Percentiles rank a stretch among this genome's conserved stretches.
phyloP scores from a whole-genome alignment of 257 asterid species.

The Schizonepeta tenuifolia region DNA sequence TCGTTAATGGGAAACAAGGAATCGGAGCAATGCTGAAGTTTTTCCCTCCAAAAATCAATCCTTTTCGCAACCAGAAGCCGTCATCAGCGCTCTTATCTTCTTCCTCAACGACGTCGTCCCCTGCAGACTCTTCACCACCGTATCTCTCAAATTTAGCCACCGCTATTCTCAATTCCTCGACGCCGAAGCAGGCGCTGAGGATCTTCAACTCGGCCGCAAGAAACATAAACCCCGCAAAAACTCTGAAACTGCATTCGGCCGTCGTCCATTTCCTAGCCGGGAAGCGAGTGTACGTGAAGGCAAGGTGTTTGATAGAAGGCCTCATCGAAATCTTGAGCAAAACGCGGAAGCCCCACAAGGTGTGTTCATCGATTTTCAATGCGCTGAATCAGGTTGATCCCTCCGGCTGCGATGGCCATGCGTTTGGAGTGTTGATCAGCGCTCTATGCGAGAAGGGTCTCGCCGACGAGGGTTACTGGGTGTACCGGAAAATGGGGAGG shows the following conservation, averaged over 20 bases:
- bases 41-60: slow-evolving; percentile 40
- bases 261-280: slow-evolving; percentile 37
- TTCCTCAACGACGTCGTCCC: slow-evolving; percentile 29
- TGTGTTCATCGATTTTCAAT: slow-evolving; percentile 59
- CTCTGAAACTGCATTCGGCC: slow-evolving; percentile 63
- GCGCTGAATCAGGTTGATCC: slow-evolving; percentile 41
- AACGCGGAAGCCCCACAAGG: slow-evolving; percentile 52
- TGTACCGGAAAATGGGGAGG: slow-evolving; percentile 53
- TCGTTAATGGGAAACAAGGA: slow-evolving; percentile 31
- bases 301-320: slow-evolving; percentile 80
- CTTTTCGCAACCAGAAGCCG: slow-evolving; percentile 23
- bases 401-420: slow-evolving; percentile 33
- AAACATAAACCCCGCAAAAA: slow-evolving; percentile 44
- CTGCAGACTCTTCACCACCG: slow-evolving; percentile 39
- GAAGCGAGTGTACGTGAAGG: slow-evolving; percentile 51
- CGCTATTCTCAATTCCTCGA: slow-evolving; percentile 58
- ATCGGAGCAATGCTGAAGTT: slow-evolving; percentile 43
- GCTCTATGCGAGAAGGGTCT: slow-evolving; percentile 69
- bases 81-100: slow-evolving; percentile 33
- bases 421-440: slow-evolving; percentile 63
- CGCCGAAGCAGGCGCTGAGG: slow-evolving; percentile 53
- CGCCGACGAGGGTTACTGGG: slow-evolving; percentile 73
- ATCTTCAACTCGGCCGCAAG: slow-evolving; percentile 57
- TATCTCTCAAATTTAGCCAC: slow-evolving; percentile 46
- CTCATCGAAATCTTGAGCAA: slow-evolving; percentile 55